Conservation (phyloP, 306 rosid species). For the Glycine soja region DNA sequence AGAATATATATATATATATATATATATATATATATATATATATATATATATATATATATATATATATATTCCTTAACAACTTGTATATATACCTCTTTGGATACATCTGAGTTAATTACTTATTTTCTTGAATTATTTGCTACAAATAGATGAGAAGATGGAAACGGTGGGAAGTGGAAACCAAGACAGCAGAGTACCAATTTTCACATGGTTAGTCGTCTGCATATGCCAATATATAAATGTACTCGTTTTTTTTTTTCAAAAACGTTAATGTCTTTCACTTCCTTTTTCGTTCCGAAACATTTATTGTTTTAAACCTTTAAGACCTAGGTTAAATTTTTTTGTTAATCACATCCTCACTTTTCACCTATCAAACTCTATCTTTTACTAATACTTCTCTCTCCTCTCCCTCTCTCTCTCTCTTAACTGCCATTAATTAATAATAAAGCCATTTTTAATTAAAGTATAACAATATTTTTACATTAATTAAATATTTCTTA, state of each 20-base stretch:
- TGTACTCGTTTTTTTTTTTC: too few relatives aligned
- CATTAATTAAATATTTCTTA: neutral
- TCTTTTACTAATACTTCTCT: neutral
- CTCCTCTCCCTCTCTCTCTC: neutral
- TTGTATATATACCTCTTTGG: neutral
- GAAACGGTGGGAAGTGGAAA: constrained; percentile 24
- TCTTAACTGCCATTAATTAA: neutral
- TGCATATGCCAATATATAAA: neutral
- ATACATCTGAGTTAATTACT: neutral
- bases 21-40: neutral
- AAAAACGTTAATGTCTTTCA: too few relatives aligned
- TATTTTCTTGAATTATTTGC: neutral
- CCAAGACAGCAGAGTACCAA: constrained; percentile 2
- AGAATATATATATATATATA: neutral
- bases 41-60: neutral
- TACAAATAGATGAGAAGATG: constrained; percentile 3
- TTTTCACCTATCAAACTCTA: neutral
- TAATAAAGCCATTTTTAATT: neutral
- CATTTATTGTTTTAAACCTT: too few relatives aligned
- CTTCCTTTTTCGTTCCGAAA: too few relatives aligned
- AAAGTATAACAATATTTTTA: neutral
- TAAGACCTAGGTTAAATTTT: too few relatives aligned
- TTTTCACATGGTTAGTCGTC: neutral
- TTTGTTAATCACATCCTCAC: neutral
- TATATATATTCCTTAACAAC: neutral